A percentile compares a stretch with the other conserved stretches of the same genome.
Conservation (phyloP, 441 rosid genomes). For the Flueggea neowawraea region DNA sequence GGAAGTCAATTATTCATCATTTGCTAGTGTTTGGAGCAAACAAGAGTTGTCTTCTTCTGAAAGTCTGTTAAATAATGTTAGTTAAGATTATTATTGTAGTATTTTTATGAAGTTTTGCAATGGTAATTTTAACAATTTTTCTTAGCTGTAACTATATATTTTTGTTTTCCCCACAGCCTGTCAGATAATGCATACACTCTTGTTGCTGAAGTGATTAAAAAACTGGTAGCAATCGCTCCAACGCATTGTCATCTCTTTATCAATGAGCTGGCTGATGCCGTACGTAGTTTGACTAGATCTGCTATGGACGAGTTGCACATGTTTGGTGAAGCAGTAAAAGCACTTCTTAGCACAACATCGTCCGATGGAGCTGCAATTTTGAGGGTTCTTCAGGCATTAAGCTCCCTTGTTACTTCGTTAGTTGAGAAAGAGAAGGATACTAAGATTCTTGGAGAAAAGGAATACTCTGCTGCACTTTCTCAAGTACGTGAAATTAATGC, state of each 20-base stretch:
- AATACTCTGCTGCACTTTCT: constrained; percentile 58
- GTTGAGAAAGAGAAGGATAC: constrained; percentile 57
- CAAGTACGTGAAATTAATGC: constrained; percentile 63
- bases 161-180: constrained; percentile 53
- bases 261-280: constrained; percentile 77
- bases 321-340: constrained; percentile 85
- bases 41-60: too few relatives aligned
- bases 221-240: constrained; percentile 81
- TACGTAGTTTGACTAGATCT: constrained; percentile 71
- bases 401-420: constrained; percentile 68
- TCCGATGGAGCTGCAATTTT: constrained; percentile 95
- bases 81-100: background rate
- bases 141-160: constrained; percentile 22
- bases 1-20: too few relatives aligned
- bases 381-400: constrained; percentile 89
- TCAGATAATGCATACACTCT: constrained; percentile 93
- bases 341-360: constrained; percentile 71
- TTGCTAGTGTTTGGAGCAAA: too few relatives aligned
- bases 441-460: constrained; percentile 49
- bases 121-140: background rate
- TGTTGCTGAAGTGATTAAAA: constrained; percentile 92
- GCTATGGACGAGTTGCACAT: constrained; percentile 79
- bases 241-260: constrained; percentile 81
- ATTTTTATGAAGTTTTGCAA: background rate
- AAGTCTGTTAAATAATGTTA: too few relatives aligned